Base-by-base conservation (phyloP, 2,329 filamentous ascomycete species). In the Ascocoryne sarcoides region DNA sequence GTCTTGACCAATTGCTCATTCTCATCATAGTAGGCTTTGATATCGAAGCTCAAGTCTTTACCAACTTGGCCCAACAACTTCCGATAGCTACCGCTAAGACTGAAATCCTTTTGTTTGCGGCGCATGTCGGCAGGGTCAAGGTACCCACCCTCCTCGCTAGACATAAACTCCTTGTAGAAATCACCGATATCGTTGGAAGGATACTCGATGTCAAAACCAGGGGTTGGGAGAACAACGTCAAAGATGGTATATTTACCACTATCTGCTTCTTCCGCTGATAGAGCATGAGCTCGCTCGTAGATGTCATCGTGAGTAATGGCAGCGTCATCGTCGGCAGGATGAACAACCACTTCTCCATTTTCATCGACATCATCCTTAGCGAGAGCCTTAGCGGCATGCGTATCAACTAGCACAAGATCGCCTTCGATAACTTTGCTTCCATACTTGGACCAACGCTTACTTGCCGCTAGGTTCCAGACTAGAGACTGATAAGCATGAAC, bases 401-500 rank as follows among this genome's bases (percentile, higher is more conserved):
- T 47, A 16, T 42, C 34, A 36, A 59, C 30, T 5, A 61, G 38
- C 9, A 61, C 50, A 9, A 98, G 73, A 60, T 98, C 92, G 21
- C 92, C 92, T 52, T 82, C 76, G 10, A 95, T 73, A 12, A 95
- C 85, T 40, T 71, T 72, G 44, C 70, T 63, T 37, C 89, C 88
- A 58, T 83, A 82, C 2, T 76, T 66, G 31, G 79, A 75, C 82
- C 87, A 94, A 34, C 92, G 82, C 52, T 82, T 78, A 49, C 84
- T 87, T 2, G 79, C 85, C 10, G 79, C 84, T 50, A 79, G 76
- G 65, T 98, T 98, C 90, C 90, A 98, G 7, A 98, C 80, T 28
- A 88, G 75, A 4, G 85, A 94, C 62, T 98, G 92, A 63, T 95
- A 96, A 4, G 92, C 90, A 61, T 98, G 92, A 12, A 95, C 81